Base-by-base conservation (phyloP, 495 filamentous ascomycete genomes). In the Podospora conica region DNA sequence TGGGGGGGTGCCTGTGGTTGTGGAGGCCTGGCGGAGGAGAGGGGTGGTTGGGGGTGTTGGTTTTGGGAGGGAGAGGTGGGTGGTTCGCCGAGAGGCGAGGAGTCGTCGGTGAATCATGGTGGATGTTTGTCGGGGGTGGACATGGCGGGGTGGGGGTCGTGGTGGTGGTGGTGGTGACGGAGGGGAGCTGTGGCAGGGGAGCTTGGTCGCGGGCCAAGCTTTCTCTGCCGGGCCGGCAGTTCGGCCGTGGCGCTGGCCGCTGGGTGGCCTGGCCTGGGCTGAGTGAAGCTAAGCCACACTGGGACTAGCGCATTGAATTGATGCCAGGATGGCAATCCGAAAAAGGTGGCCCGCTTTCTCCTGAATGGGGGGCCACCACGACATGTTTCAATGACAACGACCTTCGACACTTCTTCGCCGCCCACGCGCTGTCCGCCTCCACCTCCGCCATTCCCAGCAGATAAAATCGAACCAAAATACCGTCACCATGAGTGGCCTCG, bases 401-500 rank as follows among this genome's bases (percentile, higher is more conserved):
- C 31, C 56, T 24, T 22, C 62, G 65, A 29, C 55, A n/a, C 15
- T 15, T 54, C n/a, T n/a, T n/a, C 7, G 11, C 59, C 27, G 40
- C 33, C 24, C 31, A 40, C 55, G 18, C 25, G 24, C 53, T 27
- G 23, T 65, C 53, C 25, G 20, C 29, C 20, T 65, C 53, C 25
- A 12, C 29, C 20, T 27, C 20, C 3, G 58, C 8, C 31, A 22
- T 21, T 61, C 24, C 28, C 61, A 59, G 29, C 54, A 60, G 28
- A 54, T 24, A 66, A 20, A 3, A 28, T 56, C 53, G 11, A 6
- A 9, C 48, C n/a, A 27, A 63, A 27, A 60, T 68, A 12, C 69
- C 23, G 65, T 64, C 81, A 87, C 73, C 54, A 92, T 97, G 93
- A 90, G 86, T 76, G 83, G 82, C 78, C 76, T 87, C 69, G 95